Evolutionary conservation across 441 rosid genomes (phyloP).

Genomic region (Syzygium syzygioides): DNA sequence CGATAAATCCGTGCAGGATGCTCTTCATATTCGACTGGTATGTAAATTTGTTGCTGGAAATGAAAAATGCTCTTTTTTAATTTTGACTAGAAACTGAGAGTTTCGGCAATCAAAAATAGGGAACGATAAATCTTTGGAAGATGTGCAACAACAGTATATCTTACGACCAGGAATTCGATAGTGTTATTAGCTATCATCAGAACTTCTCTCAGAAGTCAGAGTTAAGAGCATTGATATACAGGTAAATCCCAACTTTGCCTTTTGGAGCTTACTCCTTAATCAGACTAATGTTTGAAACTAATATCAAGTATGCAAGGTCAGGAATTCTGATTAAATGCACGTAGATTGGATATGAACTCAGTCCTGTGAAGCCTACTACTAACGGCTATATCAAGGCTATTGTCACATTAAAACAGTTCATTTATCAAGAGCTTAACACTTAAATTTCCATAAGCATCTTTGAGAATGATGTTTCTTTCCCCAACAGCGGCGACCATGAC

Average conservation of each 20-base stretch:
- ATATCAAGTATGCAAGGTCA: neutral
- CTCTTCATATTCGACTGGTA: neutral
- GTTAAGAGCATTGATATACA: slow-evolving; percentile 9
- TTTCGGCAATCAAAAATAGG: neutral
- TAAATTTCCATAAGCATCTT: neutral
- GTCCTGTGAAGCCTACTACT: neutral
- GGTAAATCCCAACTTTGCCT: neutral
- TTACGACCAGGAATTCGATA: neutral
- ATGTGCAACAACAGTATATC: slow-evolving; percentile 2
- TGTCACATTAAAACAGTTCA: neutral
- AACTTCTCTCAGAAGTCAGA: neutral
- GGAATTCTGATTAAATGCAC: neutral
- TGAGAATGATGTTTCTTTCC: neutral
- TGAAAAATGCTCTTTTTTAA: neutral
- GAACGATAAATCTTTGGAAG: neutral
- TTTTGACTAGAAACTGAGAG: neutral
- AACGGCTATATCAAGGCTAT: neutral
- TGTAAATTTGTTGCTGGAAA: neutral
- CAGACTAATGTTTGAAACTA: neutral
- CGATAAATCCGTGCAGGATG: neutral
- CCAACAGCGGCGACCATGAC: slow-evolving; percentile 11
- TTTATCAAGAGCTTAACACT: neutral
- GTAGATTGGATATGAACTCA: neutral
- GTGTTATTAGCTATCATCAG: neutral
- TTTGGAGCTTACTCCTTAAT: neutral